Evolutionary conservation across 176 grass and related monocot genomes (phyloP), one percentile per base, ranked within the genome.

Genomic region (Saccharum officinarum): DNA sequence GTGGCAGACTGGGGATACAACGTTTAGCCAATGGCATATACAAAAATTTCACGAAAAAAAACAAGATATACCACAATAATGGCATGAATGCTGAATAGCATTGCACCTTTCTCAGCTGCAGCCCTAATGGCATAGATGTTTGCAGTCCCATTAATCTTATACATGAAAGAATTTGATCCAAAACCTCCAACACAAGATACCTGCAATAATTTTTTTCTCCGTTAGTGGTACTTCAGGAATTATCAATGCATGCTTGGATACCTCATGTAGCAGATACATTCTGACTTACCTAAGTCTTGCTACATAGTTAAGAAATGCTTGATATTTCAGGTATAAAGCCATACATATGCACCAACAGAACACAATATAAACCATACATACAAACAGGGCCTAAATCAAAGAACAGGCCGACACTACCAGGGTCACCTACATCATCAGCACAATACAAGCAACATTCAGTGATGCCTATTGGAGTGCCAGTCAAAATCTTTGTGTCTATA

Each of bases 151-250:
- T 98, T 98, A 73, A 98, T 67, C 80, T 98, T 98, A 83, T 92
- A 92, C 95, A 98, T 98, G 34, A 90, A 84, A 55, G 95, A 93
- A 85, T 93, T 95, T 41, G 93, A 95, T 33, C 95, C 95, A 92
- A 98, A 98, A 54, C 91, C 91, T 78, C 95, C 95, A 84, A 98
- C 93, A 83, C 95, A 98, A 81, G 95, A 98, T 83, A 98, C 77
- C 95, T 98, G 69, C 37, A 71, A 71, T 22, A 95, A 14, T 69
- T 86, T n/a, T 41, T n/a, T 41, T 50, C 50, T 17, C 12, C 40
- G 47, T 82, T 45, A 80, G 86, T 44, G 44, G 42, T 20, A 78
- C 63, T 64, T 82, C 34, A 80, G 64, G 72, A 65, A 67, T 44
- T 9, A 71, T 33, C 23, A 76, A 36, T 52, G 9, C 70, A 76